phyloP scores from a whole-genome alignment of 208 protist genomes.

The Wallacemonas sp. region DNA sequence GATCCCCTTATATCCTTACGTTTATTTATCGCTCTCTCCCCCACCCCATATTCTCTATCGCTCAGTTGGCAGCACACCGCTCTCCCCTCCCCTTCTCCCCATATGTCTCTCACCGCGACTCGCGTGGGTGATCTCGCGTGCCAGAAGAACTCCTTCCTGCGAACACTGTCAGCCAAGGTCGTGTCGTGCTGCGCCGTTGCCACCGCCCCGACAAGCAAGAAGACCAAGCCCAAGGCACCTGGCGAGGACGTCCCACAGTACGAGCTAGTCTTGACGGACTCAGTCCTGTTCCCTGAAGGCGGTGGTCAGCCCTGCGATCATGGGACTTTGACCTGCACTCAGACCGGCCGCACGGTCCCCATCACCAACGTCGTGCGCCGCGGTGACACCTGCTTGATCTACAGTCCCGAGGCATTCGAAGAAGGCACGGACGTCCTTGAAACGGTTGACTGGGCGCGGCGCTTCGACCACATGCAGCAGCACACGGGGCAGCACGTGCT shows the following conservation, averaged over 20 bases:
- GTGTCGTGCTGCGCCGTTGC: conserved; percentile 51
- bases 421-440: conserved; percentile 58
- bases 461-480: conserved; percentile 93
- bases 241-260: conserved; percentile 24
- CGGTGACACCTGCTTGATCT: conserved; percentile 67
- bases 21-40: too few species aligned
- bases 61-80: too few species aligned
- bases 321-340: conserved; percentile 37
- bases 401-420: conserved; percentile 28
- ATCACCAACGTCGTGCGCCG: conserved; percentile 46
- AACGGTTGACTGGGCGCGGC: conserved; percentile 73
- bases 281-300: conserved; percentile 88
- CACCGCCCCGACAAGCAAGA: conserved; percentile 26
- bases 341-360: conserved; percentile 9
- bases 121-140: conserved; percentile 79
- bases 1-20: too few species aligned
- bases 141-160: conserved; percentile 67
- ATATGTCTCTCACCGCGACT: conserved; percentile 20
- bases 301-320: conserved; percentile 89
- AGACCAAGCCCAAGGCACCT: conserved; percentile 21
- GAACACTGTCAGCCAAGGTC: conserved; percentile 56
- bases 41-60: too few species aligned
- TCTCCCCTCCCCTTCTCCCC: too few species aligned
- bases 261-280: conserved; percentile 74
- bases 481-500: conserved; percentile 92